Evolutionary conservation across 2,329 filamentous ascomycete species (phyloP).

Genomic region (Epichloe gansuensis): DNA sequence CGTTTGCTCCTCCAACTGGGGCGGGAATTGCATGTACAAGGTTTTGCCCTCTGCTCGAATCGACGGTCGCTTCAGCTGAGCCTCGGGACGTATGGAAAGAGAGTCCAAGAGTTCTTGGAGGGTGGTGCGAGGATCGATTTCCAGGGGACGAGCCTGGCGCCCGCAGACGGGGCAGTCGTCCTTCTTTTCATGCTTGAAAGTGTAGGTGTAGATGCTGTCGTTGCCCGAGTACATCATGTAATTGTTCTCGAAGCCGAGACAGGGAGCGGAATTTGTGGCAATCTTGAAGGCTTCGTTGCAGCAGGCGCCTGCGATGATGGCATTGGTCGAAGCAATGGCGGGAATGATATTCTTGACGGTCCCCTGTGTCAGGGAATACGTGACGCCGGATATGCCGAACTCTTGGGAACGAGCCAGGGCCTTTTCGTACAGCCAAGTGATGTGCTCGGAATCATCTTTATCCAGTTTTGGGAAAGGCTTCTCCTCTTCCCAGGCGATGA

Average conservation of each 20-base stretch:
- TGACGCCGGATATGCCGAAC: conserved; percentile 85
- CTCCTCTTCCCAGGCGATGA: conserved; percentile 90
- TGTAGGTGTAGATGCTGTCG: conserved; percentile 92
- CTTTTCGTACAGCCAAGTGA: conserved; percentile 90
- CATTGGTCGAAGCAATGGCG: conserved; percentile 94
- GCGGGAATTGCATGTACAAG: conserved; percentile 79
- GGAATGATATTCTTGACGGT: conserved; percentile 99
- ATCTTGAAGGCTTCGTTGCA: conserved; percentile 98
- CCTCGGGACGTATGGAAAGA: conserved; percentile 70
- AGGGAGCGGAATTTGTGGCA: conserved; percentile 68
- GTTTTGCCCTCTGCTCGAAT: conserved; percentile 69
- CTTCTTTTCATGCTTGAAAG: conserved; percentile 90
- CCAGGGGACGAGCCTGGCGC: conserved; percentile 62
- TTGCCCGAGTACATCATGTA: conserved; percentile 99
- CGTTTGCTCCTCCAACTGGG: conserved; percentile 72
- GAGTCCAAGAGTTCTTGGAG: conserved; percentile 77
- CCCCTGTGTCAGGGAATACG: conserved; percentile 90
- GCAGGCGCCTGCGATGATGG: conserved; percentile 87
- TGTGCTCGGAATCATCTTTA: conserved; percentile 92
- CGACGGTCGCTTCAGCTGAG: conserved; percentile 88
- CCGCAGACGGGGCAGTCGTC: conserved; percentile 92
- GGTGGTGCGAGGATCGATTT: conserved; percentile 58
- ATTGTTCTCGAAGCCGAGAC: conserved; percentile 66
- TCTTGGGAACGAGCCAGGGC: conserved; percentile 70
- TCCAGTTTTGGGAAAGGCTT: conserved; percentile 77